A percentile compares a stretch with the other conserved stretches of the same genome.
phyloP scores from a whole-genome alignment of 495 filamentous ascomycete genomes.

The Tuber melanosporum region DNA sequence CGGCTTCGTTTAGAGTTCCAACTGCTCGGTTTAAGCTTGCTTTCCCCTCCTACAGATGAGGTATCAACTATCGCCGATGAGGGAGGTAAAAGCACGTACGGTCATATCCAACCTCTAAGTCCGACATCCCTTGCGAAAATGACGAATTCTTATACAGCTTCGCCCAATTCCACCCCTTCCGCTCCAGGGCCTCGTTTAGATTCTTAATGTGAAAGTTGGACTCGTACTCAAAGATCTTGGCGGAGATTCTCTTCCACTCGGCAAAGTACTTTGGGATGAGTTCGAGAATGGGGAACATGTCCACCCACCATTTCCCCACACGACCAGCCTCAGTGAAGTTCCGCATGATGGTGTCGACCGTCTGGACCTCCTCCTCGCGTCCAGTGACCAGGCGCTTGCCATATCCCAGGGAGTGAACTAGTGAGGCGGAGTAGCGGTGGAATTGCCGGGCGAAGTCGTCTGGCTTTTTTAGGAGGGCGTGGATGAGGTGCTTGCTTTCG shows the following conservation, averaged over 20 bases:
- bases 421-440: slow-evolving; percentile 42
- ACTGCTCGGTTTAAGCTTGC: not conserved
- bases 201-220: not conserved
- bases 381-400: slow-evolving; percentile 42
- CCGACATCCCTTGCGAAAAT: not conserved
- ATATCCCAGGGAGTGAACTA: slow-evolving; percentile 43
- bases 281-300: not conserved
- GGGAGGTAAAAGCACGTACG: not conserved
- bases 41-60: not conserved
- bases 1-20: not conserved
- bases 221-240: not conserved
- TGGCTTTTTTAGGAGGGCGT: slow-evolving; percentile 38
- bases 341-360: not conserved
- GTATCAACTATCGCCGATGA: not conserved
- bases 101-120: not conserved
- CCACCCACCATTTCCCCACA: not conserved
- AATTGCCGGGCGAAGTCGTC: slow-evolving; percentile 42
- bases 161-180: slow-evolving; percentile 1
- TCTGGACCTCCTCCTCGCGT: slow-evolving; percentile 32
- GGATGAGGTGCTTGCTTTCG: slow-evolving; percentile 48
- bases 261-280: not conserved
- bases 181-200: not conserved
- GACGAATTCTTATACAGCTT: not conserved
- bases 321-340: not conserved
- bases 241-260: not conserved